Evolutionary conservation across 2,329 filamentous ascomycete genomes (phyloP).

Genomic region (Xylaria sp.): DNA sequence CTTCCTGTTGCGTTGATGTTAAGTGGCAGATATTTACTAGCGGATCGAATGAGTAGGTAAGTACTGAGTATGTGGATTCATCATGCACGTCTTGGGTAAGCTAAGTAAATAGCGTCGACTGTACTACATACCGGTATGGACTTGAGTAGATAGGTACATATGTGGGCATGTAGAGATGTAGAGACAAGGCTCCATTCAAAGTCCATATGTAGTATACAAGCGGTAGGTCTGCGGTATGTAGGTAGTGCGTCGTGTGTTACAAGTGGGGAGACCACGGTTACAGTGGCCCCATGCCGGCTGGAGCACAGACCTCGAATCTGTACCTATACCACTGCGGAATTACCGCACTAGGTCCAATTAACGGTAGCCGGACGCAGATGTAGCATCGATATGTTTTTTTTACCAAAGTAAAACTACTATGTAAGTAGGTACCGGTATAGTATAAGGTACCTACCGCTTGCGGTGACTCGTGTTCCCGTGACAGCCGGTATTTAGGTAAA

Average conservation of each 20-base stretch:
- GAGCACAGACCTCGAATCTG: slow-evolving; percentile 14
- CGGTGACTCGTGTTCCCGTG: not conserved
- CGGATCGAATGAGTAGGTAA: not conserved
- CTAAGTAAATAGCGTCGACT: not conserved
- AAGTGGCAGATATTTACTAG: slow-evolving; percentile 3
- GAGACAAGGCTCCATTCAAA: not conserved
- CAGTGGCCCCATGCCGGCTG: not conserved
- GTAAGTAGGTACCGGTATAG: no score
- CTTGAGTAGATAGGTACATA: no score
- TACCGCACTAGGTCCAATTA: not conserved
- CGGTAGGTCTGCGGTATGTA: no score
- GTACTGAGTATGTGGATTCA: not conserved
- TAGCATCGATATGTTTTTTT: slow-evolving; percentile 8
- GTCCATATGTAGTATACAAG: not conserved
- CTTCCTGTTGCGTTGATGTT: slow-evolving; percentile 18
- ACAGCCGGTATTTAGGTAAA: not conserved
- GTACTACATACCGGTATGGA: no score
- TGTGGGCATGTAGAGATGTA: no score
- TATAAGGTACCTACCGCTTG: not conserved
- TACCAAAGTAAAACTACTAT: slow-evolving; percentile 18
- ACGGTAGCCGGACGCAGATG: not conserved
- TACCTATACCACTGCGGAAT: not conserved
- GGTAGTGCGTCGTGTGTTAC: slow-evolving; percentile 1
- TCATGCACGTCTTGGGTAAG: not conserved
- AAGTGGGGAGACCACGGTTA: slow-evolving; percentile 1